phyloP scores from a whole-genome alignment of 257 asterid genomes.

The Plantago elongata region DNA sequence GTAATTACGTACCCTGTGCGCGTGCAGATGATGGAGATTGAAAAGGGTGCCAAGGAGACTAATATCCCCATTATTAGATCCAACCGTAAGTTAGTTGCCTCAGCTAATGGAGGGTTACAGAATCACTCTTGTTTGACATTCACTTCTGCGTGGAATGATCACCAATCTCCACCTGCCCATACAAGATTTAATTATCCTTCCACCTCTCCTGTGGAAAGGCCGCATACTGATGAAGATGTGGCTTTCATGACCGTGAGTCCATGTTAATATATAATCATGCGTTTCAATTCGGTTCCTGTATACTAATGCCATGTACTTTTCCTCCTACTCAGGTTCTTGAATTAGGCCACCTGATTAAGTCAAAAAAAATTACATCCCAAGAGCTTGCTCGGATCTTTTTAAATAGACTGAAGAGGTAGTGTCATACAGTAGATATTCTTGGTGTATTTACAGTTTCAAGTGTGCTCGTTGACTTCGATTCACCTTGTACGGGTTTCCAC shows the following conservation, averaged over 20 bases:
- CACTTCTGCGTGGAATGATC: conserved; percentile 48
- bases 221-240: conserved; percentile 62
- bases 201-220: conserved; percentile 47
- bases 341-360: conserved; percentile 68
- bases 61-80: conserved; percentile 62
- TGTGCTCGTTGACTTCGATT: conserved; percentile 1
- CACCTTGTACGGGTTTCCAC: conserved; percentile 11
- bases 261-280: background rate
- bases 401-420: conserved; percentile 67
- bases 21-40: conserved; percentile 64
- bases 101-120: conserved; percentile 69
- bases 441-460: background rate
- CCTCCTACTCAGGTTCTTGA: conserved; percentile 63
- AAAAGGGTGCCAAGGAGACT: conserved; percentile 63
- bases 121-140: conserved; percentile 73
- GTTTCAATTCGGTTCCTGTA: background rate
- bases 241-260: conserved; percentile 82
- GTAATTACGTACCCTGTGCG: too few relatives aligned
- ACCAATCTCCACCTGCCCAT: conserved; percentile 20
- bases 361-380: conserved; percentile 63
- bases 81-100: conserved; percentile 64
- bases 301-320: background rate
- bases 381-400: conserved; percentile 64
- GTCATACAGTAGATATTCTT: background rate
- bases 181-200: conserved; percentile 46